Evolutionary conservation across 2,329 filamentous ascomycete genomes (phyloP), one percentile per base, ranked within the genome.

Genomic region (Cytospora piceicola): DNA sequence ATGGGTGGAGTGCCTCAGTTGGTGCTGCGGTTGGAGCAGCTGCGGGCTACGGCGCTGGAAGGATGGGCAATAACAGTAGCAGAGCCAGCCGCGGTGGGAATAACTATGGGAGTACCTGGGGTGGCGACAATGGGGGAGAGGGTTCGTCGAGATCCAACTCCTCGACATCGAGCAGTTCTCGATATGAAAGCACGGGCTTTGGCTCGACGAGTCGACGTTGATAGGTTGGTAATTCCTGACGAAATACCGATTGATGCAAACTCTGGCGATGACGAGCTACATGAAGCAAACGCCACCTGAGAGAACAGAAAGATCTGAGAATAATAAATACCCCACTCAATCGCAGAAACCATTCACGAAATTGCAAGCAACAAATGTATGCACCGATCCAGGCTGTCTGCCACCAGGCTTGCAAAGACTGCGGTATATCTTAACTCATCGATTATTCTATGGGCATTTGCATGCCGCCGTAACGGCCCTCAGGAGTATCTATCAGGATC

Each of bases 1-100:
- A 91, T 1, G 93, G 93, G 77, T 93, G 90, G 90, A 85, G 81
- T 22, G 90, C 90, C 24, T 77, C 86, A n/a, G 82, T 85, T 0
- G 84, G 85, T 20, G 60, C 60, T 3, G 60, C 60, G 20, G 66
- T 63, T 15, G 91, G 90, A 54, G 89, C 88, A 6, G 90, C 90
- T 1, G 90, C 89, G 3, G 88, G 82, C 1, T 92, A 92, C 72
- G 74, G 84, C 65, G 88, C 88, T 7, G 86, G 86, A 0, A 83
- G 77, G 52, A 77, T 78, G 63, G 76, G 75, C 6, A 76, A 80
- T n/a, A 78, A 80, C 46, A 75, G 73, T 67, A 68, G 71, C 68
- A 72, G 65, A 14, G 56, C 22, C 15, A 32, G 56, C 11, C 29
- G 64, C 11, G 63, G 57, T 3, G 59, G 63, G 34, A 63, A 62